Conservation (phyloP, 2,329 filamentous ascomycete species). For the Pseudodiploospora longispora region DNA sequence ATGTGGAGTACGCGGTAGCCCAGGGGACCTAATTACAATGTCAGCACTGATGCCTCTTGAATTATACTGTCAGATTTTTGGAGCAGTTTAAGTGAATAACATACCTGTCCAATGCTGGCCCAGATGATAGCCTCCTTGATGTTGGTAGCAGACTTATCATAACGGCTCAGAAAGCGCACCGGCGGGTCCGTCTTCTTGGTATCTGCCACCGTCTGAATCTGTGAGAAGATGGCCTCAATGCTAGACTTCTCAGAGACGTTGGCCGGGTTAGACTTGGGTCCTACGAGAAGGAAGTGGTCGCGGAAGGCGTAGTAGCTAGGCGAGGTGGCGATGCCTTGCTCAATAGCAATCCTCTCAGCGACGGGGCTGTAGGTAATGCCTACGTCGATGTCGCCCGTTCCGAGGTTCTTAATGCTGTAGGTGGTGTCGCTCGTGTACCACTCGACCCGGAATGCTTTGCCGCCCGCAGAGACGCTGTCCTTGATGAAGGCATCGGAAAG, state of each 20-base stretch:
- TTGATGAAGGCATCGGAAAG: conserved; percentile 21
- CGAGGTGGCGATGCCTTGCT: conserved; percentile 25
- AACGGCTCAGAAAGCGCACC: conserved; percentile 35
- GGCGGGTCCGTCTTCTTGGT: conserved; percentile 21
- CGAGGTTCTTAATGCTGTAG: conserved; percentile 35
- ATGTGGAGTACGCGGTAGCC: conserved; percentile 34
- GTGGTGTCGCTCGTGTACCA: conserved; percentile 40
- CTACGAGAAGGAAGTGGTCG: conserved; percentile 38
- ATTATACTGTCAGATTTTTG: no score
- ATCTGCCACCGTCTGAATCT: conserved; percentile 26
- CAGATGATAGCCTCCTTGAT: conserved; percentile 39
- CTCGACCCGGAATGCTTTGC: conserved; percentile 29
- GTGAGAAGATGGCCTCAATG: conserved; percentile 25
- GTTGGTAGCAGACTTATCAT: conserved; percentile 41
- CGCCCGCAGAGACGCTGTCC: conserved; percentile 10
- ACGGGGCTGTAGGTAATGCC: conserved; percentile 36
- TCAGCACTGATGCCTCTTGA: no score
- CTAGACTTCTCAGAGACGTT: conserved; percentile 21
- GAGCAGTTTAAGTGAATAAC: neutral
- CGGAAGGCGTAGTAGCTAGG: conserved; percentile 32
- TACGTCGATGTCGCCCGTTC: conserved; percentile 29
- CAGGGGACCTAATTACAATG: conserved; percentile 26
- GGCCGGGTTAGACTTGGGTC: conserved; percentile 26
- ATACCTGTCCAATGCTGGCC: conserved; percentile 35
- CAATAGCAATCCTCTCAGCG: conserved; percentile 35